Conservation (phyloP, 2,329 filamentous ascomycete species). For the Hypocreales sp. region DNA sequence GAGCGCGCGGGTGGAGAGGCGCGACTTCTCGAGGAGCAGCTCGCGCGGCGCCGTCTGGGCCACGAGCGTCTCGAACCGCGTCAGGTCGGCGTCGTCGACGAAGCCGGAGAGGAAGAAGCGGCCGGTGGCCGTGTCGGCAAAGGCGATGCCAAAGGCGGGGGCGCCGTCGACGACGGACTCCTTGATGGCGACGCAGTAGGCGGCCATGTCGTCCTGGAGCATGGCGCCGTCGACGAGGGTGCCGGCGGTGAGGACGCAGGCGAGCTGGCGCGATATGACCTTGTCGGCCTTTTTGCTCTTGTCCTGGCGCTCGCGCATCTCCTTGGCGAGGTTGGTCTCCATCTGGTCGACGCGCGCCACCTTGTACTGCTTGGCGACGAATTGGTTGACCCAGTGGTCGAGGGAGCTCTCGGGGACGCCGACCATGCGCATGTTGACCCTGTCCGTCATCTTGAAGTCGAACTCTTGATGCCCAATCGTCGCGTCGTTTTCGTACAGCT, state of each 20-base stretch:
- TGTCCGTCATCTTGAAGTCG: conserved; percentile 91
- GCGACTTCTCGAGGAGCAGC: conserved; percentile 75
- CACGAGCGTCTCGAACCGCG: conserved; percentile 92
- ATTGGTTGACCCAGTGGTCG: conserved; percentile 96
- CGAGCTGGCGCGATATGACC: conserved; percentile 79
- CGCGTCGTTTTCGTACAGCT: conserved; percentile 94
- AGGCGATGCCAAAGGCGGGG: conserved; percentile 80
- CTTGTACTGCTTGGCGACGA: conserved; percentile 95
- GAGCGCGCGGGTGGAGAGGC: conserved; percentile 72
- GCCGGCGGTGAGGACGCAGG: conserved; percentile 79
- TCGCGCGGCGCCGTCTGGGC: conserved; percentile 85
- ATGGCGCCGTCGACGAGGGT: conserved; percentile 92
- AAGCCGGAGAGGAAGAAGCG: conserved; percentile 92
- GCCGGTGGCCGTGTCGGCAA: conserved; percentile 89
- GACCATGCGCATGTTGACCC: conserved; percentile 99
- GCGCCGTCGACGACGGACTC: conserved; percentile 56
- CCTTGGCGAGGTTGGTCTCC: conserved; percentile 88
- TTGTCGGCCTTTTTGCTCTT: conserved; percentile 68
- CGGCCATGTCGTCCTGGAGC: conserved; percentile 96
- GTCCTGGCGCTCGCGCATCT: conserved; percentile 88
- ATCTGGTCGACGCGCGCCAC: conserved; percentile 93
- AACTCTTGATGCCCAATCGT: conserved; percentile 94
- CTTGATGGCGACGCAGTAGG: conserved; percentile 92
- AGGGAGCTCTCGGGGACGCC: conserved; percentile 90
- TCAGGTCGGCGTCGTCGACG: conserved; percentile 80